Evolutionary conservation across 1,284 basidiomycete species (phyloP), one percentile per base, ranked within the genome.

Genomic region (Xanthoconium separans): DNA sequence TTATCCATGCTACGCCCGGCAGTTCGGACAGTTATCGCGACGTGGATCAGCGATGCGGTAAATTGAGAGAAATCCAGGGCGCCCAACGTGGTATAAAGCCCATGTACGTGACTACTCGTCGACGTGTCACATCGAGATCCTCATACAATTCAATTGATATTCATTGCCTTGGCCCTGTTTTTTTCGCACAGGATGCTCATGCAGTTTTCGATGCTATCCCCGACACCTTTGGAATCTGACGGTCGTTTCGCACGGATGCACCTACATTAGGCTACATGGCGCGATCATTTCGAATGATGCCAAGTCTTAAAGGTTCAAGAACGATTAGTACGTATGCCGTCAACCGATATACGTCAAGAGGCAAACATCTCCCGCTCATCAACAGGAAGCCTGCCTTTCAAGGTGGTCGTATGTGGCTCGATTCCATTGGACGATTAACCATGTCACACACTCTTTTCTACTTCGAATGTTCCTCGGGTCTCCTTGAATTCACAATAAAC

Each of bases 241-340:
- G 37, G 29, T 27, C 34, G 6, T 39, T 52, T 2, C 6, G 27
- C 6, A 27, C 33, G 24, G 22, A 45, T 9, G 6, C 4, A 27
- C 27, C 27, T 27, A 27, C 27, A 27, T 7, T 7, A 27, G 27
- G 27, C 1, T 44, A 51, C 49, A 31, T 24, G 85, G 81, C 89
- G 91, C 60, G 78, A 76, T 18, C 92, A 89, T 89, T 93, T 91
- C 73, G 65, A 80, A 50, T 76, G 83, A 56, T 89, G 10, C 87
- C 18, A 78, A 80, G 51, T 79, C 79, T 2, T 76, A 56, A 83
- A 82, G 61, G 70, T 76, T 83, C 0, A 89, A 87, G 70, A 78
- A 87, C 10, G 81, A 87, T 64, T 87, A 86, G 82, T 91, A 89
- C 71, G 80, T 89, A 61, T 91, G 89, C 86, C 80, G 85, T 16